Evolutionary conservation across 768 basidiomycete species (phyloP).

Genomic region (Tubosaeta brunneosetosa): DNA sequence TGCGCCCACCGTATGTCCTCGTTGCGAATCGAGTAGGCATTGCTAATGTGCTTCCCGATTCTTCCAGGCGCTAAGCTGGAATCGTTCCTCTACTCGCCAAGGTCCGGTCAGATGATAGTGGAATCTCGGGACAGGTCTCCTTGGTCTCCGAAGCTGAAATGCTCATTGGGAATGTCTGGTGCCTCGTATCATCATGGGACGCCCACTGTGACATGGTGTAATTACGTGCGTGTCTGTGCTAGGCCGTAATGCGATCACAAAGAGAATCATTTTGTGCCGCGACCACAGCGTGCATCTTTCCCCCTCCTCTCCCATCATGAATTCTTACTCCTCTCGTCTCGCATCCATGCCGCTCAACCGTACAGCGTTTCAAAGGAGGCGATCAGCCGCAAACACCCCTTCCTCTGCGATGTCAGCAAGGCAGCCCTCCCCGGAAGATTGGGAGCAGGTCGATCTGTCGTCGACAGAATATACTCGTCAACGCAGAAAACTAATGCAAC

Average conservation of each 20-base stretch:
- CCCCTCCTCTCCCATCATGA: too few species aligned
- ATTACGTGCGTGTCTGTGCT: too few species aligned
- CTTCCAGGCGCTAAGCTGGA: too few species aligned
- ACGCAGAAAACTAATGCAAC: slow-evolving; percentile 37
- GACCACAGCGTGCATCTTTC: not conserved
- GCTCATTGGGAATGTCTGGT: not conserved
- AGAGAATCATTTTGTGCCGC: not conserved
- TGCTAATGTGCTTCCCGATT: too few species aligned
- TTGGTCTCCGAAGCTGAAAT: not conserved
- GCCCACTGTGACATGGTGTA: slow-evolving; percentile 1
- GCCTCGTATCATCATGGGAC: not conserved
- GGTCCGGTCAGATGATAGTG: too few species aligned
- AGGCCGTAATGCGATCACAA: not conserved
- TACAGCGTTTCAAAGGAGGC: not conserved
- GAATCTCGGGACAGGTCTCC: too few species aligned
- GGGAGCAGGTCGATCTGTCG: slow-evolving; percentile 20
- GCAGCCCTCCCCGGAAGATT: slow-evolving; percentile 13
- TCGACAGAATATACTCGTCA: slow-evolving; percentile 37
- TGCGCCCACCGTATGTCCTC: too few species aligned
- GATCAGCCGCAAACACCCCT: not conserved
- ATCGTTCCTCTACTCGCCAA: too few species aligned
- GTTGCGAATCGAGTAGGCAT: too few species aligned
- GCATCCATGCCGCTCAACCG: too few species aligned
- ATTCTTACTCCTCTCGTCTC: too few species aligned
- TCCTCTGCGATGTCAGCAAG: not conserved